phyloP scores from a whole-genome alignment of 2,329 filamentous ascomycete genomes.

The Cladosporium velox region DNA sequence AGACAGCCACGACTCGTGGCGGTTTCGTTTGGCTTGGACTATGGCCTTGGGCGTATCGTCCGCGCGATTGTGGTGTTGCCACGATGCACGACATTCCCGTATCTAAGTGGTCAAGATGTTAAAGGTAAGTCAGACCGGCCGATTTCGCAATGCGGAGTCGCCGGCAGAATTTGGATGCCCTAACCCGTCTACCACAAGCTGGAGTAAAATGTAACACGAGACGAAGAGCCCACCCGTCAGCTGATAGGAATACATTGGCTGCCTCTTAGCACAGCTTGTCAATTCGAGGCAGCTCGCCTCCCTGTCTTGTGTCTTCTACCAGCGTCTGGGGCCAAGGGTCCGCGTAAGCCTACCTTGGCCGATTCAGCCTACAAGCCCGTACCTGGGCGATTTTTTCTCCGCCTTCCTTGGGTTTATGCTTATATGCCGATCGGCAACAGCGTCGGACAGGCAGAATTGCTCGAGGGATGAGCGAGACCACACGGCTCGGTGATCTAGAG shows the following conservation, averaged over 20 bases:
- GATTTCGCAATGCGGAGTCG: not conserved
- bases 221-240: slow-evolving; percentile 1
- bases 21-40: slow-evolving; percentile 12
- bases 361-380: slow-evolving; percentile 8
- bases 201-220: not conserved
- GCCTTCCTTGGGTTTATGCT: slow-evolving; percentile 21
- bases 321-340: slow-evolving; percentile 5
- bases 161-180: not conserved
- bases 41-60: not conserved
- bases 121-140: not conserved
- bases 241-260: slow-evolving; percentile 8
- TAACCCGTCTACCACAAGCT: not conserved
- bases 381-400: slow-evolving; percentile 19
- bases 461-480: not conserved
- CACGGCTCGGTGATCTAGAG: not conserved
- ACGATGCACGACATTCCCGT: not conserved
- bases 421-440: slow-evolving; percentile 15
- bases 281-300: not conserved
- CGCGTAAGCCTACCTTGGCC: slow-evolving; percentile 17
- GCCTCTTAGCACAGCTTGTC: slow-evolving; percentile 18
- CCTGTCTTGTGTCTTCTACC: slow-evolving; percentile 2
- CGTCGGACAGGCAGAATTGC: not conserved
- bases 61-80: not conserved
- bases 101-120: not conserved
- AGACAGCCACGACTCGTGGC: slow-evolving; percentile 13